phyloP scores from a whole-genome alignment of 2,329 filamentous ascomycete genomes.

The Cytospora schulzeri region DNA sequence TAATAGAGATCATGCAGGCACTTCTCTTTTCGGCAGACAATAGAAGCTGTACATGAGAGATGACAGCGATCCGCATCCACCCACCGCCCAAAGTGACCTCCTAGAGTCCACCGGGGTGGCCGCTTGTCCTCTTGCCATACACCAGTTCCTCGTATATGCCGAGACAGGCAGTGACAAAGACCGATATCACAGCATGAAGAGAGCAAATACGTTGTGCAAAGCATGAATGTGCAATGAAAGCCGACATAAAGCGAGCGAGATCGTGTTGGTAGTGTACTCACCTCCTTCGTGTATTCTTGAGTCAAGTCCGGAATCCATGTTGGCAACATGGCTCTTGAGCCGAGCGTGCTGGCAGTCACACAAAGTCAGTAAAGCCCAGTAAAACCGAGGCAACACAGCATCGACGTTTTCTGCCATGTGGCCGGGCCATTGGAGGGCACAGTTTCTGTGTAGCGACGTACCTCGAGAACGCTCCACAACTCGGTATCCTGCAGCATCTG shows the following conservation, averaged over 20 bases:
- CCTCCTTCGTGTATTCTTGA: constrained; percentile 92
- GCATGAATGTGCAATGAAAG: constrained; percentile 26
- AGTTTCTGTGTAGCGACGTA: constrained; percentile 50
- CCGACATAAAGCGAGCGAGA: constrained; percentile 36
- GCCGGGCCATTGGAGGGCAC: constrained; percentile 27
- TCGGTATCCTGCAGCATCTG: constrained; percentile 68
- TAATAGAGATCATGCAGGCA: constrained; percentile 41
- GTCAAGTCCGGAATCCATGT: constrained; percentile 88
- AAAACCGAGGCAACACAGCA: constrained; percentile 30
- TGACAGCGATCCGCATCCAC: constrained; percentile 27
- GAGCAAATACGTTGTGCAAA: constrained; percentile 22
- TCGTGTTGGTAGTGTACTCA: constrained; percentile 49
- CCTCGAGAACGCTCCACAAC: constrained; percentile 87
- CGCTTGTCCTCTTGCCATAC: constrained; percentile 14
- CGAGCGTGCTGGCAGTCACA: constrained; percentile 70
- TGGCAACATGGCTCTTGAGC: constrained; percentile 83
- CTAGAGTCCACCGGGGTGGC: neutral
- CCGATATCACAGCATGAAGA: constrained; percentile 10
- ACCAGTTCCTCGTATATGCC: constrained; percentile 23
- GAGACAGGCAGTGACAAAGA: constrained; percentile 8
- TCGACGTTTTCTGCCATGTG: constrained; percentile 28
- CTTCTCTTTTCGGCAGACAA: constrained; percentile 30
- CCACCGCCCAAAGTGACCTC: constrained; percentile 4
- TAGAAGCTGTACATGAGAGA: constrained; percentile 26
- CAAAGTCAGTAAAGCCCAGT: constrained; percentile 41